Evolutionary conservation across 1,284 basidiomycete genomes (phyloP).

Genomic region (Marasmius sp.): DNA sequence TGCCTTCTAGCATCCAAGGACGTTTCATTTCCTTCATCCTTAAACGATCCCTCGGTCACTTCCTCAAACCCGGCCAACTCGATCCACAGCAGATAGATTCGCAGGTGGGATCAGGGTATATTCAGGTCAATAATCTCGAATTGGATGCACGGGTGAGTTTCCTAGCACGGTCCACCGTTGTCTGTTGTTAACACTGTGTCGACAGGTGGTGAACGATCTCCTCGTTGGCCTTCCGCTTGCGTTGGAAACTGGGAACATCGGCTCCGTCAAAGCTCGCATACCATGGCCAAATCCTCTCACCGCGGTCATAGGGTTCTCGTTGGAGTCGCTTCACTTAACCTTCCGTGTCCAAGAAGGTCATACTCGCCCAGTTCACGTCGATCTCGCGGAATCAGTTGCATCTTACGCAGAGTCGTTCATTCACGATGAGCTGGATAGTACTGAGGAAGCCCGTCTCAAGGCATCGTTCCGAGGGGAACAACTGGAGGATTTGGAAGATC

Average conservation of each 20-base stretch:
- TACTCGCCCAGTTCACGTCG: slow-evolving; percentile 25
- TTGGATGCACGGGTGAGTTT: slow-evolving; percentile 71
- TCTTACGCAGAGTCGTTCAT: slow-evolving; percentile 85
- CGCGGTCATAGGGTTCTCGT: slow-evolving; percentile 66
- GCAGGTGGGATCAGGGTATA: slow-evolving; percentile 85
- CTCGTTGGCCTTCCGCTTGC: slow-evolving; percentile 69
- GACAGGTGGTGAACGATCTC: slow-evolving; percentile 78
- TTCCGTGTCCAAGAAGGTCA: slow-evolving; percentile 48
- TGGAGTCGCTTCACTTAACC: slow-evolving; percentile 61
- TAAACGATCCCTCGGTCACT: slow-evolving; percentile 80
- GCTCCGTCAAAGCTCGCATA: slow-evolving; percentile 73
- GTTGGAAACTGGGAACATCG: slow-evolving; percentile 72
- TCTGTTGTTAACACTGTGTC: slow-evolving; percentile 10
- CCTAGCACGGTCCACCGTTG: slow-evolving; percentile 6
- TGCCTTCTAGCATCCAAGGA: slow-evolving; percentile 84
- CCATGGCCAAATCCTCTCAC: slow-evolving; percentile 76
- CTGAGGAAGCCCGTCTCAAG: slow-evolving; percentile 73
- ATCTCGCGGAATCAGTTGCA: slow-evolving; percentile 75
- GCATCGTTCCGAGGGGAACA: slow-evolving; percentile 60
- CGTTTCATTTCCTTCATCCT: slow-evolving; percentile 90
- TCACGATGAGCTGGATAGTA: slow-evolving; percentile 73
- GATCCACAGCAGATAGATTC: slow-evolving; percentile 88
- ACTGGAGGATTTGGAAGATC: slow-evolving; percentile 32
- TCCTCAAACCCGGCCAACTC: slow-evolving; percentile 86
- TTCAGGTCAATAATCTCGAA: slow-evolving; percentile 84